phyloP scores from a whole-genome alignment of 306 rosid species.

The Cercis canadensis region DNA sequence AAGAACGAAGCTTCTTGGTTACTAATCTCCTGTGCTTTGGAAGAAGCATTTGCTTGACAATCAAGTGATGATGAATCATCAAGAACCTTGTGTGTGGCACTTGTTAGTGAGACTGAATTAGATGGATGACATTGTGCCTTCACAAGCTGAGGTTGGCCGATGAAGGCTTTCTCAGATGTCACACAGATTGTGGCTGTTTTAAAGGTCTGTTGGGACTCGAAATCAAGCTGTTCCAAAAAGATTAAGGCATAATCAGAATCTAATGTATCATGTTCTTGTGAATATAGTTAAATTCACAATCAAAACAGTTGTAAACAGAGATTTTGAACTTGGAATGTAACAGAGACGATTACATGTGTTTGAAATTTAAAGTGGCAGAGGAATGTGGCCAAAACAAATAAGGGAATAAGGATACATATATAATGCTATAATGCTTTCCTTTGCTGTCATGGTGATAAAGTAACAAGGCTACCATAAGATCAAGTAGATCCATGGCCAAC shows the following conservation, averaged over 20 bases:
- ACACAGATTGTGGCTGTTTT: slow-evolving; percentile 31
- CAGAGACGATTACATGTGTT: too few relatives aligned
- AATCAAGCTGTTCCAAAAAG: slow-evolving; percentile 59
- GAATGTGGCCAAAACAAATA: too few relatives aligned
- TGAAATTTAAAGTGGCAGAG: too few relatives aligned
- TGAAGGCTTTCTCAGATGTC: slow-evolving; percentile 28
- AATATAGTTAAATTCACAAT: neutral
- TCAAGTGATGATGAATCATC: slow-evolving; percentile 22
- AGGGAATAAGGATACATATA: too few relatives aligned
- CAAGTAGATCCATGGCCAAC: too few relatives aligned
- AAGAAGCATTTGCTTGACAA: slow-evolving; percentile 36
- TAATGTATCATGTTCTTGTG: neutral
- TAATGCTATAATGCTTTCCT: too few relatives aligned
- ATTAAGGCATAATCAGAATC: slow-evolving; percentile 36
- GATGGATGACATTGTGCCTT: slow-evolving; percentile 36
- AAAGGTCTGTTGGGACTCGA: slow-evolving; percentile 45
- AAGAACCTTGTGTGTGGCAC: slow-evolving; percentile 20
- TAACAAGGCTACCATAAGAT: too few relatives aligned
- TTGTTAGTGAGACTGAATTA: slow-evolving; percentile 15
- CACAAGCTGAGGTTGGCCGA: slow-evolving; percentile 29
- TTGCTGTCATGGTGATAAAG: too few relatives aligned
- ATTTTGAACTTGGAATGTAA: too few relatives aligned
- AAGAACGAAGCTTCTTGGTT: slow-evolving; percentile 43
- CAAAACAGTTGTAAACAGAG: too few relatives aligned
- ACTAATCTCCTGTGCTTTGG: slow-evolving; percentile 49